These are phyloP conservation scores for Melaleuca quinquenervia DNA, from an alignment of 345 rosid genomes.

Conservation along the genomic window DNA sequence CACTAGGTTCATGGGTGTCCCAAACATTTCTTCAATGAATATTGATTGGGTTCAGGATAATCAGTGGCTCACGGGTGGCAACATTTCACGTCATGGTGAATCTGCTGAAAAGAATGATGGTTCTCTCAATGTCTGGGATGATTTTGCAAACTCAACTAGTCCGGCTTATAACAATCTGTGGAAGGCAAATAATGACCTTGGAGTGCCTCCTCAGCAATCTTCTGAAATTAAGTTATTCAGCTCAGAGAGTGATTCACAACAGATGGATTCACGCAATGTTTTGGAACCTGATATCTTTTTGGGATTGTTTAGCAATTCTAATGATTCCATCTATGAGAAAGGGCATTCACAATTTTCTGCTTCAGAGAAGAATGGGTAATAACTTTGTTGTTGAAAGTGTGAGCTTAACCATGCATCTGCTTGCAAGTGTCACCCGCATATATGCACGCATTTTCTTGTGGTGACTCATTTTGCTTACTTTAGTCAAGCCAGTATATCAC, in stretches of 20 bases:
- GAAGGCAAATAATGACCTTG: conserved; percentile 2
- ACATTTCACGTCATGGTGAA: conserved; percentile 10
- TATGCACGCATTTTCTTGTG: background rate
- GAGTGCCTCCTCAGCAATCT: conserved; percentile 6
- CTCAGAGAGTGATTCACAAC: conserved; percentile 7
- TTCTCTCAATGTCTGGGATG: conserved; percentile 56
- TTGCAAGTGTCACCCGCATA: background rate
- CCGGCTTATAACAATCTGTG: conserved; percentile 6
- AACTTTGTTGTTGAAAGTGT: background rate
- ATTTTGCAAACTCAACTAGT: conserved; percentile 36
- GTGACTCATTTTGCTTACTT: background rate
- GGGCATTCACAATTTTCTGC: conserved; percentile 20
- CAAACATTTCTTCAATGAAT: conserved; percentile 20
- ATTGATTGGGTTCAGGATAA: conserved; percentile 20
- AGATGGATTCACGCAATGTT: conserved; percentile 20
- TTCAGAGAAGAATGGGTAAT: conserved; percentile 24
- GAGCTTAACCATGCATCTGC: background rate
- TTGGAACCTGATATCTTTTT: conserved; percentile 27
- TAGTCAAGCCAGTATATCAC: background rate
- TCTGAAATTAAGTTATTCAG: conserved; percentile 25
- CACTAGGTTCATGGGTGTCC: background rate
- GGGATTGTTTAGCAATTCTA: conserved; percentile 15
- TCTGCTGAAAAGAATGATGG: conserved; percentile 28
- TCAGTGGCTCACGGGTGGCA: conserved; percentile 21
- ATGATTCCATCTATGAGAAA: conserved; percentile 8